Evolutionary conservation across 2,329 filamentous ascomycete genomes (phyloP).

Genomic region (Ceratocystis harringtonii): DNA sequence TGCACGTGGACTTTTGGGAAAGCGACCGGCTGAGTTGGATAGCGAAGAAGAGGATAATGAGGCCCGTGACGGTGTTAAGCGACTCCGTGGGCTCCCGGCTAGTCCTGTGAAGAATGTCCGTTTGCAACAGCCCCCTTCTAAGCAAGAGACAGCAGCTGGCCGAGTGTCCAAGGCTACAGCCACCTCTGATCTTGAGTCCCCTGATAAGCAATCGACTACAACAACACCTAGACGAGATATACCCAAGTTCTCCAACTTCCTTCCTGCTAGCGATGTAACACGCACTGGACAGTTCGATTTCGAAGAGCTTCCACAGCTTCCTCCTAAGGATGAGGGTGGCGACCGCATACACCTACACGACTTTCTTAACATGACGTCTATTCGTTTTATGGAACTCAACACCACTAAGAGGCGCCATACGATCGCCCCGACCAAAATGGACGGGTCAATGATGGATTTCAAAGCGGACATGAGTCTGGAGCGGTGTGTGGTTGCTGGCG

Average conservation of each 20-base stretch:
- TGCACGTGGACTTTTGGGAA: conserved; percentile 57
- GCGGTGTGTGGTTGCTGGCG: conserved; percentile 70
- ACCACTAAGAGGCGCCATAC: conserved; percentile 88
- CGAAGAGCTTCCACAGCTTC: conserved; percentile 23
- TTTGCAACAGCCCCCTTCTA: conserved; percentile 53
- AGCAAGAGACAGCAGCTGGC: conserved; percentile 50
- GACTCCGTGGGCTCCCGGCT: conserved; percentile 53
- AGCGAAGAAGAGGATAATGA: conserved; percentile 41
- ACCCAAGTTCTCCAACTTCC: conserved; percentile 10
- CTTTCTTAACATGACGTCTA: conserved; percentile 88
- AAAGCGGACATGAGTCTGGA: conserved; percentile 49
- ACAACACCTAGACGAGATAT: conserved; percentile 23
- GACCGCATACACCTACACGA: conserved; percentile 67
- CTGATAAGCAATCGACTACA: conserved; percentile 30
- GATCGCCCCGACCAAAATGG: conserved; percentile 41
- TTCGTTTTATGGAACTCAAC: conserved; percentile 97
- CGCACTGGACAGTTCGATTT: conserved; percentile 24
- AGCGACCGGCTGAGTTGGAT: conserved; percentile 58
- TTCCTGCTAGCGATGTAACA: conserved; percentile 21
- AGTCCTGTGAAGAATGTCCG: conserved; percentile 65
- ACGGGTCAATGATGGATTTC: conserved; percentile 28
- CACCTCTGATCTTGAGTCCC: conserved; percentile 27
- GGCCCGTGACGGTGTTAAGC: conserved; percentile 47
- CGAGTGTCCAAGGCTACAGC: conserved; percentile 35
- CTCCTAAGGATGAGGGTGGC: conserved; percentile 32